phyloP scores from a whole-genome alignment of 2,329 filamentous ascomycete genomes.

The Phyllosticta capitalensis region DNA sequence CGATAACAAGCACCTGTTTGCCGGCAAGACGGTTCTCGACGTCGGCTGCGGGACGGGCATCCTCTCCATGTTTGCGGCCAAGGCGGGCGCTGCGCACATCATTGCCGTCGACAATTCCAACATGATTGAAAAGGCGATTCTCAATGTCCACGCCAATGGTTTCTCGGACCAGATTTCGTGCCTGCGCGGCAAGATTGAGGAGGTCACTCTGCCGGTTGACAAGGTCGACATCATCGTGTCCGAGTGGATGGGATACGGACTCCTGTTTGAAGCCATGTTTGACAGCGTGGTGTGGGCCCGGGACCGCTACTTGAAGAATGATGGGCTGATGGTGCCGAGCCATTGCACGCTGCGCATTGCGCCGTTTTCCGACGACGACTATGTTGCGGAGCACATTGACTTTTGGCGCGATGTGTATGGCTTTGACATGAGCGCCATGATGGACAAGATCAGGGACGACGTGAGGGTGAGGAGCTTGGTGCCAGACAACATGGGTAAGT shows the following conservation, averaged over 20 bases:
- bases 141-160: slow-evolving; percentile 75
- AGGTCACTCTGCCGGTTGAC: slow-evolving; percentile 62
- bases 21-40: slow-evolving; percentile 77
- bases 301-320: slow-evolving; percentile 72
- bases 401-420: slow-evolving; percentile 94
- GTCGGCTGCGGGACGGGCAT: slow-evolving; percentile 81
- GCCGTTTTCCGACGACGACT: slow-evolving; percentile 68
- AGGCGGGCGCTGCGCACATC: slow-evolving; percentile 76
- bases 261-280: slow-evolving; percentile 93
- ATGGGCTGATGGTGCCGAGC: slow-evolving; percentile 77
- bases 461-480: slow-evolving; percentile 26
- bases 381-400: slow-evolving; percentile 63
- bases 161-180: slow-evolving; percentile 67
- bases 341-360: slow-evolving; percentile 76
- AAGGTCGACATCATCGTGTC: slow-evolving; percentile 91
- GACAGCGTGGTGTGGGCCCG: slow-evolving; percentile 83
- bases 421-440: slow-evolving; percentile 90
- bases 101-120: slow-evolving; percentile 87
- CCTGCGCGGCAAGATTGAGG: slow-evolving; percentile 78
- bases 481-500: slow-evolving; percentile 41
- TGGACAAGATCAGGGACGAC: slow-evolving; percentile 70
- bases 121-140: slow-evolving; percentile 77
- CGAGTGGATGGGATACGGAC: slow-evolving; percentile 95
- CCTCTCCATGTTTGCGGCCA: slow-evolving; percentile 87
- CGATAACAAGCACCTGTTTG: slow-evolving; percentile 77